A percentile compares a stretch with the other conserved stretches of the same genome.
These are phyloP conservation scores for Fusarium duplospermum DNA, from an alignment of 2,329 filamentous ascomycete species.

Conservation along the genomic window DNA sequence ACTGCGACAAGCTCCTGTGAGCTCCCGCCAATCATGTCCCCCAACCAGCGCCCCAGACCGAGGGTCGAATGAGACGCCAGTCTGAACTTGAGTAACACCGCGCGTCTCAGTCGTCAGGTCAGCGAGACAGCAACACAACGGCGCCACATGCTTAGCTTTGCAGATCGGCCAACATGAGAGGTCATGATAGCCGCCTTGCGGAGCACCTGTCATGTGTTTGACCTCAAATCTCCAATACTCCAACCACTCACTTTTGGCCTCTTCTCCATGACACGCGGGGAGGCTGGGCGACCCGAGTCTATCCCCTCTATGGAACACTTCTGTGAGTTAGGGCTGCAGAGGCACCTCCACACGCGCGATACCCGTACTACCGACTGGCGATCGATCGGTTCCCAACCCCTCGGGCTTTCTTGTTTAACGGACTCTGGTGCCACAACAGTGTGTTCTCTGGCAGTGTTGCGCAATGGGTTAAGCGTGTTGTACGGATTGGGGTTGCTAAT, in stretches of 20 bases:
- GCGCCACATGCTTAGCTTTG: background rate
- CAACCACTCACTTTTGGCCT: conserved; percentile 8
- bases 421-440: background rate
- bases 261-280: background rate
- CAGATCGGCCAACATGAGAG: background rate
- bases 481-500: background rate
- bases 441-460: background rate
- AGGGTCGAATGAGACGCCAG: conserved; percentile 1
- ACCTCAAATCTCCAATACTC: background rate
- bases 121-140: background rate
- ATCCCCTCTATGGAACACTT: background rate
- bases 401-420: background rate
- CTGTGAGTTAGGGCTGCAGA: background rate
- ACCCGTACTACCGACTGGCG: background rate
- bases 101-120: background rate
- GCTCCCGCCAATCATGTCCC: conserved; percentile 36
- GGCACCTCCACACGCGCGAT: background rate
- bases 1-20: conserved; percentile 22
- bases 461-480: background rate
- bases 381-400: conserved; percentile 1
- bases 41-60: conserved; percentile 24
- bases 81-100: conserved; percentile 7
- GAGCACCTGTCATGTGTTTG: background rate
- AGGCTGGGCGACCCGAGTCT: conserved; percentile 6
- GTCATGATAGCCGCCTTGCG: background rate